Percentiles rank a stretch among this genome's conserved stretches.
These are phyloP conservation scores for Marchantia paleacea DNA, from an alignment of 225 moss, liverwort and hornwort species.

Conservation along the genomic window DNA sequence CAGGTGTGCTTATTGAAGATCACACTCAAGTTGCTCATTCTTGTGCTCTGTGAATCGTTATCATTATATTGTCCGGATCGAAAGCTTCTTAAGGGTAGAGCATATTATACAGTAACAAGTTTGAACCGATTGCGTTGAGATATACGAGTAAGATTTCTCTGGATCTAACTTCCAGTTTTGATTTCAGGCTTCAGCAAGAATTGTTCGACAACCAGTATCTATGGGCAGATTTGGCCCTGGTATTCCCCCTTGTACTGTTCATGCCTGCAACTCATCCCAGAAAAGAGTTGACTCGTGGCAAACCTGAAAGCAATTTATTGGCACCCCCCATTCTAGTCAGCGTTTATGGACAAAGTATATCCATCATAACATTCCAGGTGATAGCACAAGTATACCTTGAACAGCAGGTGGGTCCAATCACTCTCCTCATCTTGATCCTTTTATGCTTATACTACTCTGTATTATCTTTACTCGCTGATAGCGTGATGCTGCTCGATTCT, in stretches of 20 bases:
- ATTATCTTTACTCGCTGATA: background rate
- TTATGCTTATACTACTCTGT: background rate
- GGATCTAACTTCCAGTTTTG: background rate
- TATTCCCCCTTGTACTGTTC: slow-evolving; percentile 42
- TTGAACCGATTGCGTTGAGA: background rate
- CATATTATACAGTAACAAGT: too few relatives aligned
- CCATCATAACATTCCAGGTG: slow-evolving; percentile 33
- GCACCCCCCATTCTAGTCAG: slow-evolving; percentile 37
- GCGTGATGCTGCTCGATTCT: background rate
- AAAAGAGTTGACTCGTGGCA: slow-evolving; percentile 27
- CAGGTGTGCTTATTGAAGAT: slow-evolving; percentile 18
- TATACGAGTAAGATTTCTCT: background rate
- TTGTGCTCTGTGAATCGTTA: too few relatives aligned
- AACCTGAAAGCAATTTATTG: slow-evolving; percentile 36
- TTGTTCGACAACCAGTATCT: slow-evolving; percentile 34
- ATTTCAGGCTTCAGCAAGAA: slow-evolving; percentile 26
- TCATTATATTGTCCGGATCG: too few relatives aligned
- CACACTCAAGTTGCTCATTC: too few relatives aligned
- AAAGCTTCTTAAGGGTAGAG: too few relatives aligned
- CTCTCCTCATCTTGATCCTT: background rate
- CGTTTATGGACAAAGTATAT: slow-evolving; percentile 36
- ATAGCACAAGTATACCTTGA: slow-evolving; percentile 43
- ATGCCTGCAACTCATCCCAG: slow-evolving; percentile 42
- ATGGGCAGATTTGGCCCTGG: slow-evolving; percentile 41
- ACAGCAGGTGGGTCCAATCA: slow-evolving; percentile 25